phyloP scores from a whole-genome alignment of 352 stramenopile species.

The Globisporangium polare region DNA sequence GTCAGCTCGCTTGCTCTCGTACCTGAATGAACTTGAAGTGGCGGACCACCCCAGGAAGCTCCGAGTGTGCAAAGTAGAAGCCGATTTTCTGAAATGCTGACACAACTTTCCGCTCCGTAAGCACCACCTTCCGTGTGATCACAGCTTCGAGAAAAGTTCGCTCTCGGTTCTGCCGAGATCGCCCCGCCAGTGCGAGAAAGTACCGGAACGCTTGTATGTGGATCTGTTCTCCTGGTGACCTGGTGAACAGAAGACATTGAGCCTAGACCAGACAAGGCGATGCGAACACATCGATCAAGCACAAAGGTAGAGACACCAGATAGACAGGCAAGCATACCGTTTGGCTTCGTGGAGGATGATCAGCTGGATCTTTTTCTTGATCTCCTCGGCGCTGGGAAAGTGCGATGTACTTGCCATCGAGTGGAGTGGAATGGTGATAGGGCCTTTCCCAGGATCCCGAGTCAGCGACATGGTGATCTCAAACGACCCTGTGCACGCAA shows the following conservation, averaged over 20 bases:
- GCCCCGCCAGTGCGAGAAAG: slow-evolving; percentile 44
- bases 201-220: slow-evolving; percentile 54
- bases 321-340: slow-evolving; percentile 20
- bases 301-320: neutral
- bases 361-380: slow-evolving; percentile 51
- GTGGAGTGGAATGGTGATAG: slow-evolving; percentile 39
- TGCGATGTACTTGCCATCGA: slow-evolving; percentile 47
- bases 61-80: slow-evolving; percentile 45
- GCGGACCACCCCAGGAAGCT: slow-evolving; percentile 42
- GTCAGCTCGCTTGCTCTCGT: neutral
- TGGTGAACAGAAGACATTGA: neutral
- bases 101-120: slow-evolving; percentile 56
- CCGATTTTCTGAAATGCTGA: slow-evolving; percentile 49
- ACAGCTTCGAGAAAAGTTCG: slow-evolving; percentile 55
- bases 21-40: slow-evolving; percentile 54
- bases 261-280: neutral
- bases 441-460: slow-evolving; percentile 16
- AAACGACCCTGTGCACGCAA: slow-evolving; percentile 35
- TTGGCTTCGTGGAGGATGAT: slow-evolving; percentile 61
- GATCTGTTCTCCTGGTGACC: slow-evolving; percentile 51
- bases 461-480: slow-evolving; percentile 50
- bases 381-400: slow-evolving; percentile 43
- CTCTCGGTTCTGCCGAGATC: slow-evolving; percentile 43
- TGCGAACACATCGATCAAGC: neutral
- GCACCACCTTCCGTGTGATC: slow-evolving; percentile 54